Evolutionary conservation across 306 rosid species (phyloP).

Genomic region (Oemleria cerasiformis): DNA sequence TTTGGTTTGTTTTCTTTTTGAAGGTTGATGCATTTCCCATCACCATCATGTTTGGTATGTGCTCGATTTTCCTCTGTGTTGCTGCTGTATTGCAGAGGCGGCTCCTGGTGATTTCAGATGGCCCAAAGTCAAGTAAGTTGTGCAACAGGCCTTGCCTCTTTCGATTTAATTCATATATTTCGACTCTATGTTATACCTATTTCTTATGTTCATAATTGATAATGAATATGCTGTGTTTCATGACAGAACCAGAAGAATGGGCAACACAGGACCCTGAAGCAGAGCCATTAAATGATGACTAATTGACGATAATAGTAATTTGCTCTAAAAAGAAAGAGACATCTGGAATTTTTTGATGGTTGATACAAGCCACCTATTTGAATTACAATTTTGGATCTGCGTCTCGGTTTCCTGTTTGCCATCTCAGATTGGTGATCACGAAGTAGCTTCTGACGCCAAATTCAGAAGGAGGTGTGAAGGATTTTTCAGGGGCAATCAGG

Average conservation of each 20-base stretch:
- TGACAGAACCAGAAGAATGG: slow-evolving; percentile 74
- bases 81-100: slow-evolving; percentile 89
- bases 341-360: slow-evolving; percentile 5
- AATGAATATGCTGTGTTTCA: slow-evolving; percentile 17
- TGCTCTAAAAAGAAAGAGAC: slow-evolving; percentile 12
- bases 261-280: slow-evolving; percentile 48
- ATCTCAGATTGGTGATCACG: neutral
- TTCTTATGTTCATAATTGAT: slow-evolving; percentile 12
- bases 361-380: slow-evolving; percentile 9
- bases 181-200: neutral
- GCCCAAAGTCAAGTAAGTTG: slow-evolving; percentile 71
- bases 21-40: slow-evolving; percentile 97
- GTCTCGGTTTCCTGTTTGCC: slow-evolving; percentile 3
- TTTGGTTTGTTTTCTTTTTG: slow-evolving; percentile 13
- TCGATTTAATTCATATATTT: neutral
- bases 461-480: slow-evolving; percentile 2
- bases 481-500: slow-evolving; percentile 12
- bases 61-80: slow-evolving; percentile 83
- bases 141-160: neutral
- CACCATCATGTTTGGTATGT: slow-evolving; percentile 97
- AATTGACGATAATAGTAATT: slow-evolving; percentile 26
- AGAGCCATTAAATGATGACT: slow-evolving; percentile 73
- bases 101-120: slow-evolving; percentile 64
- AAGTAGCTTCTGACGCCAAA: neutral
- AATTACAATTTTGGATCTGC: neutral